phyloP scores from a whole-genome alignment of 2,329 filamentous ascomycete genomes.

The Chaetothyriales sp. region DNA sequence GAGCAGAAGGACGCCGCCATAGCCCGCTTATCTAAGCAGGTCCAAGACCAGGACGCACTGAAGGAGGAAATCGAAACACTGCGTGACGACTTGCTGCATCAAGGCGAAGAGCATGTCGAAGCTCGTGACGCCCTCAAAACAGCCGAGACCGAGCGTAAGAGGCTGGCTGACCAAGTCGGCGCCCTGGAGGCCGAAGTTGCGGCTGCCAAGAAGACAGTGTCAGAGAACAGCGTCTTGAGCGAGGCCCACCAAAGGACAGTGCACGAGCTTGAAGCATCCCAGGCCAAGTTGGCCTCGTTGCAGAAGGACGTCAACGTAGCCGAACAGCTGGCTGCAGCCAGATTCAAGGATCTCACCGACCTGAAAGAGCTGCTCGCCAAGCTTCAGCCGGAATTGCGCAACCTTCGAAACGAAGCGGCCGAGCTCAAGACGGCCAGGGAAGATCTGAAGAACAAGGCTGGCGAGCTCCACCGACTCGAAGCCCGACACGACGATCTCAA shows the following conservation, averaged over 20 bases:
- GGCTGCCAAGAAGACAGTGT: slow-evolving; percentile 37
- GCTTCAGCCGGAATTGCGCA: slow-evolving; percentile 71
- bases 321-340: slow-evolving; percentile 69
- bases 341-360: slow-evolving; percentile 79
- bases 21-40: slow-evolving; percentile 53
- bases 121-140: slow-evolving; percentile 63
- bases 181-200: slow-evolving; percentile 59
- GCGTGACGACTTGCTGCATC: slow-evolving; percentile 61
- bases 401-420: slow-evolving; percentile 60
- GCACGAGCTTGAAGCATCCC: slow-evolving; percentile 45
- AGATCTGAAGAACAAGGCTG: slow-evolving; percentile 50
- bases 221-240: slow-evolving; percentile 26
- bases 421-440: slow-evolving; percentile 62
- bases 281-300: slow-evolving; percentile 52
- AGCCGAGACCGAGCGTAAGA: slow-evolving; percentile 54
- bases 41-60: slow-evolving; percentile 63
- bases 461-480: slow-evolving; percentile 63
- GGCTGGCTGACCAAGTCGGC: slow-evolving; percentile 49
- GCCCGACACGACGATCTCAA: slow-evolving; percentile 69
- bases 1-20: slow-evolving; percentile 58
- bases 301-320: slow-evolving; percentile 76
- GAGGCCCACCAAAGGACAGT: slow-evolving; percentile 37
- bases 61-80: slow-evolving; percentile 76
- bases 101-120: slow-evolving; percentile 73
- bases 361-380: slow-evolving; percentile 69